These are phyloP conservation scores for Thalassiosira livingstoniorum DNA, from an alignment of 352 stramenopile species.

Conservation along the genomic window DNA sequence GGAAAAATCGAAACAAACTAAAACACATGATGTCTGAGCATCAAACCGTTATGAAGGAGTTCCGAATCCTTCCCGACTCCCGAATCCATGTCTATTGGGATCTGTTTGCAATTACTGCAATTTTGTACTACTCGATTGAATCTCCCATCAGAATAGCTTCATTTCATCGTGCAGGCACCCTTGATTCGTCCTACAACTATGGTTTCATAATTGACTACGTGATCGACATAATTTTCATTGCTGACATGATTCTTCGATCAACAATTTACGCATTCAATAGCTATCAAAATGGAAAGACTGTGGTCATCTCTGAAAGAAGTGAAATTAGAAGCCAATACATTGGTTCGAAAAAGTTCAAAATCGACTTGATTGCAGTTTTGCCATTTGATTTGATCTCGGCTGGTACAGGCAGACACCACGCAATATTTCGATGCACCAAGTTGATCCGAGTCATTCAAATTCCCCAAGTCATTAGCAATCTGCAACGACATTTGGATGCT, in stretches of 20 bases:
- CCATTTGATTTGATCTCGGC: conserved; percentile 60
- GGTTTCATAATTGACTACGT: conserved; percentile 56
- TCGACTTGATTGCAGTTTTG: conserved; percentile 58
- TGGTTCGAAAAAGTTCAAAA: conserved; percentile 44
- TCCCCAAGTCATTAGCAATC: conserved; percentile 29
- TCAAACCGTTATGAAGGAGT: conserved; percentile 43
- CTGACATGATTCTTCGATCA: conserved; percentile 62
- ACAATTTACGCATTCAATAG: conserved; percentile 50
- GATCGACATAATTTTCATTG: conserved; percentile 63
- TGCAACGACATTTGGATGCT: conserved; percentile 59
- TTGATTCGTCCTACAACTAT: conserved; percentile 47
- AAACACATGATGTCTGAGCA: conserved; percentile 66
- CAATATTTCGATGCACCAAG: conserved; percentile 54
- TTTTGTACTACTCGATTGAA: conserved; percentile 62
- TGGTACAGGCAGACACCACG: conserved; percentile 43
- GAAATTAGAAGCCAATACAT: conserved; percentile 55
- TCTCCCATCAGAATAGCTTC: conserved; percentile 56
- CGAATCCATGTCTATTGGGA: conserved; percentile 66
- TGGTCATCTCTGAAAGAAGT: conserved; percentile 49
- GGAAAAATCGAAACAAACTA: conserved; percentile 60
- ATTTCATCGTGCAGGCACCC: conserved; percentile 23
- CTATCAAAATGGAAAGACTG: conserved; percentile 50
- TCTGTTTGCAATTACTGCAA: conserved; percentile 47
- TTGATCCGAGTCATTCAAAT: conserved; percentile 61
- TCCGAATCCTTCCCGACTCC: conserved; percentile 58